These are phyloP conservation scores for Tagetes erecta DNA, from an alignment of 129 eudicot species.

Conservation along the genomic window DNA sequence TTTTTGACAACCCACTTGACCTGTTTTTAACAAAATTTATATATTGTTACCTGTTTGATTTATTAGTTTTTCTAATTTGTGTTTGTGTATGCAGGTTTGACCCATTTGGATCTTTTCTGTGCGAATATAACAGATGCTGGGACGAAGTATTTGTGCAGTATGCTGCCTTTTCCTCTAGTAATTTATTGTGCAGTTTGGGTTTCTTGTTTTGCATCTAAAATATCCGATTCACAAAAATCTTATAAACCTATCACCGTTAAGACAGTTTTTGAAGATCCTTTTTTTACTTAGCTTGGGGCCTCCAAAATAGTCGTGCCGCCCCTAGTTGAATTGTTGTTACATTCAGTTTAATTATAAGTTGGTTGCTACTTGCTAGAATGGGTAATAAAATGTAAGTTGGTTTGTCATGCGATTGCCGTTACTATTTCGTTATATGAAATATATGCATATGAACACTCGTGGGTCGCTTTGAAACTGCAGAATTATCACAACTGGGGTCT, in stretches of 20 bases:
- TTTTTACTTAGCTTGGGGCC: no score
- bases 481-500: slow-evolving; percentile 73
- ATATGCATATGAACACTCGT: not conserved
- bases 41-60: not conserved
- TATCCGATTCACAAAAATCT: slow-evolving; percentile 43
- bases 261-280: slow-evolving; percentile 6
- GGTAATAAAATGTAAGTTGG: not conserved
- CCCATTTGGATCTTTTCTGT: slow-evolving; percentile 90
- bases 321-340: no score
- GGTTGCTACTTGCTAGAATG: not conserved
- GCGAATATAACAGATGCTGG: slow-evolving; percentile 88
- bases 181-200: not conserved
- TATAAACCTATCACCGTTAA: slow-evolving; percentile 73
- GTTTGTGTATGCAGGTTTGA: slow-evolving; percentile 62
- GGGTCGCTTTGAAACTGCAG: slow-evolving; percentile 40
- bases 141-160: slow-evolving; percentile 66
- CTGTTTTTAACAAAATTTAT: not conserved
- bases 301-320: no score
- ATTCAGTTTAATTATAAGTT: not conserved
- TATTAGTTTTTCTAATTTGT: not conserved
- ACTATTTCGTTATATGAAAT: not conserved
- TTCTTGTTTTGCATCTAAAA: not conserved
- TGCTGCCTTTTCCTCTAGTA: slow-evolving; percentile 8
- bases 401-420: not conserved
- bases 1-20: not conserved